Evolutionary conservation across 805 yeast species (phyloP), one percentile per base, ranked within the genome.

Genomic region (Pichia gijzeniarum): DNA sequence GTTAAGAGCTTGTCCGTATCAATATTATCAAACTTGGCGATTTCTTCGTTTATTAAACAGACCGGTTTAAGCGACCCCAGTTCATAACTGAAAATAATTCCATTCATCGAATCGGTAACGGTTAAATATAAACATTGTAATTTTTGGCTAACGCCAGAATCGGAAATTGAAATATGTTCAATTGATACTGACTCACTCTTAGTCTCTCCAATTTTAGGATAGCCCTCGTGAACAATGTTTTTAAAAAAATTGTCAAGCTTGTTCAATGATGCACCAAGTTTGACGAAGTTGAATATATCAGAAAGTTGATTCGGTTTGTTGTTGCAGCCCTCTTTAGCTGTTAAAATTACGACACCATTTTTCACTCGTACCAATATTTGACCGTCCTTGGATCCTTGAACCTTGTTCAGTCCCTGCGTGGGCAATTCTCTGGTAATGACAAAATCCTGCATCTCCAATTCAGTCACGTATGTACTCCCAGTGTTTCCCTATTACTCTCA

Each of bases 61-160:
- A 48, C 27, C 3, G 37, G 32, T 6, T 44, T 37, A 17, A 52
- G 16, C 7, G 47, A 38, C 0, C 53, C 53, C 22, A 38, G 40
- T 10, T 41, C 37, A 34, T 37, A 49, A 22, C 39, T 36, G 9
- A 45, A 27, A 4, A 54, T 32, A 13, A 42, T 38, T 9, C 55
- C 57, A 44, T 53, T 53, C 17, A 45, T 16, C 4, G 50, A 31
- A 35, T 53, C 56, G 5, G 53, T 47, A 14, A 51, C 53, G 8
- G 39, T 20, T 18, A 45, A 32, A 33, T 39, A 40, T 40, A 51
- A 32, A 16, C 44, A 41, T 10, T 39, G 25, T 8, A 45, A 36
- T 10, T 47, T 40, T 8, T 37, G 18, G 20, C 49, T 48, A 14
- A 52, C 41, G 1, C 56, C 54, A 4, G 52, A 47, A 17, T 43